Evolutionary conservation across 176 grass and related monocot genomes (phyloP).

Genomic region (Puccinellia tenuiflora): DNA sequence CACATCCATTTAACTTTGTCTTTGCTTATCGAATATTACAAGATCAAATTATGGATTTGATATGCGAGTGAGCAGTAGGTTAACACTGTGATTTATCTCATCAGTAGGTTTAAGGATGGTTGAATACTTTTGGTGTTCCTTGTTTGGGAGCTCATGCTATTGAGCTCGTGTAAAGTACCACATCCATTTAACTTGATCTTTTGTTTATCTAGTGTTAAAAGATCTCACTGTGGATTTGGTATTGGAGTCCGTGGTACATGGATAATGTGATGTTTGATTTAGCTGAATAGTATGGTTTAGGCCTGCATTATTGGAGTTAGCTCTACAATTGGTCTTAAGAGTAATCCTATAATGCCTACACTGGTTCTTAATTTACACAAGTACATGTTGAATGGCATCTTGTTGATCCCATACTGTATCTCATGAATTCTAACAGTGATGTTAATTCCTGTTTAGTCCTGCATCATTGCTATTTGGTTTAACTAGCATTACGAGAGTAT

Average conservation of each 20-base stretch:
- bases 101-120: not conserved
- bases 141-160: not conserved
- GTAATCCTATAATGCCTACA: not conserved
- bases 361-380: not conserved
- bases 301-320: not conserved
- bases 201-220: not conserved
- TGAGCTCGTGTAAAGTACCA: not conserved
- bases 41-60: not conserved
- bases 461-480: not conserved
- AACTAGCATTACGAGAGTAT: not conserved
- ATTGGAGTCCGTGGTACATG: not conserved
- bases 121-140: not conserved
- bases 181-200: not conserved
- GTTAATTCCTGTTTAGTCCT: not conserved
- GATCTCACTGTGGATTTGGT: not conserved
- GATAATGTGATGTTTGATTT: not conserved
- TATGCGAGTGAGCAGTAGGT: not conserved
- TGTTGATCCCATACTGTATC: not conserved
- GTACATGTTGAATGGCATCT: not conserved
- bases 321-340: not conserved
- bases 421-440: not conserved
- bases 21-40: not conserved
- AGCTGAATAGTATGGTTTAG: not conserved
- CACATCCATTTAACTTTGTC: not conserved
- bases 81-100: not conserved